Base-by-base conservation (phyloP, 2,329 filamentous ascomycete species). In the Aureobasidium sp. region DNA sequence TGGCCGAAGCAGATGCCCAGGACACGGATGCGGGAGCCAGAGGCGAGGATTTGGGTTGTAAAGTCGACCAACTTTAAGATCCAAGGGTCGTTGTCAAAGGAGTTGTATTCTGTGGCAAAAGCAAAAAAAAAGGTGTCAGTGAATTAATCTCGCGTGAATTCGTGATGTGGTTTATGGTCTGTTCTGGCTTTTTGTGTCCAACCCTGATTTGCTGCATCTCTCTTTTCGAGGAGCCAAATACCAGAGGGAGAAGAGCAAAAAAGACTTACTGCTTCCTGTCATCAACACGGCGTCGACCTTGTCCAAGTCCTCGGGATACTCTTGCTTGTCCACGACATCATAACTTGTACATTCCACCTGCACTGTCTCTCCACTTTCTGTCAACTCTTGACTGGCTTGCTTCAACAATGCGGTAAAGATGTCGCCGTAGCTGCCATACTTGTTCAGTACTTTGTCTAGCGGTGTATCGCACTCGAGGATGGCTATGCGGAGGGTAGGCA, bases 401-500 rank as follows among this genome's bases (percentile, higher is more conserved):
- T 79, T 72, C 6, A 84, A 77, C 44, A 80, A 75, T 20, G 76
- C 76, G 64, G 78, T 76, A 68, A 86, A 79, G 47, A 82, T 82
- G 65, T 85, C 87, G 65, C 85, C 84, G 76, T 96, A 97, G 64
- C 81, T 81, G 57, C 85, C 84, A 74, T 88, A 91, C 69, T 84
- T 84, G 61, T 80, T 80, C 61, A 83, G 77, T 41, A 87, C 84
- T 47, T 82, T 75, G 1, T 85, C 82, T 55, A 88, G 79, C 1
- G 91, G 91, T 1, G 84, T 89, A 76, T 96, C 93, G 78, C 89
- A 88, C 80, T 96, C 90, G 67, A 97, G 86, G 68, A 97, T 83
- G 51, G 92, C 91, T 75, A 97, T 87, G 62, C 89, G 87, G 67
- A 93, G 77, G 44, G 74, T 71, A 6, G 55, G 45, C 57, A 47